Evolutionary conservation across 2,329 filamentous ascomycete species (phyloP), one percentile per base, ranked within the genome.

Genomic region (Cladophialophora yegresii): DNA sequence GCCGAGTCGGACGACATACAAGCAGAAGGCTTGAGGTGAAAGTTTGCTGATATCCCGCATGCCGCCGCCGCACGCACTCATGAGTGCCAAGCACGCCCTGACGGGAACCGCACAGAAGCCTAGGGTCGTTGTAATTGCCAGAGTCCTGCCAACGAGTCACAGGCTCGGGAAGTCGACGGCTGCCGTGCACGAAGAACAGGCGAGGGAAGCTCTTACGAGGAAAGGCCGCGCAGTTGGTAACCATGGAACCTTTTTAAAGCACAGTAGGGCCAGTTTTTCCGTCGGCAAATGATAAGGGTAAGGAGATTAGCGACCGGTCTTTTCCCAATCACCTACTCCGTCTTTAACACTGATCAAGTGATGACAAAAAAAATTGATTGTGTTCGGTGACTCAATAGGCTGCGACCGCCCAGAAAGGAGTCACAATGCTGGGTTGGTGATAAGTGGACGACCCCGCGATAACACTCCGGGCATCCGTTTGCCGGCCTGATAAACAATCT

Each of bases 361-460:
- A 55, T 61, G 45, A 64, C 50, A 56, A 51, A 12, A 28, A 54
- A 32, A 13, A 13, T 40, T 23, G 12, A 47, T 63, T 47, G 32
- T 43, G 49, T 53, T 56, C 49, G 28, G 20, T 32, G 28, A 26
- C 50, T 62, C 55, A 33, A 59, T 59, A 62, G 59, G 59, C 50
- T 55, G 45, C 32, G 47, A 43, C 12, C 43, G 28, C 23, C 50
- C 33, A 45, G 49, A 54, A 54, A 32, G 23, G 56, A 30, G 49
- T 23, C 12, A 28, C n/a, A n/a, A 40, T 16, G 43, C 22, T 30
- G 32, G 36, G 20, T 43, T 22, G 51, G 55, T 64, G 65, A 67
- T 67, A 67, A 67, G 61, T 61, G 43, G 10, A 23, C n/a, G 45
- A 32, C 65, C 60, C 58, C 59, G 62, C 62, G 65, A 67, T 67